Conservation (phyloP, 805 yeast species). For the Lipomyces yamadae region DNA sequence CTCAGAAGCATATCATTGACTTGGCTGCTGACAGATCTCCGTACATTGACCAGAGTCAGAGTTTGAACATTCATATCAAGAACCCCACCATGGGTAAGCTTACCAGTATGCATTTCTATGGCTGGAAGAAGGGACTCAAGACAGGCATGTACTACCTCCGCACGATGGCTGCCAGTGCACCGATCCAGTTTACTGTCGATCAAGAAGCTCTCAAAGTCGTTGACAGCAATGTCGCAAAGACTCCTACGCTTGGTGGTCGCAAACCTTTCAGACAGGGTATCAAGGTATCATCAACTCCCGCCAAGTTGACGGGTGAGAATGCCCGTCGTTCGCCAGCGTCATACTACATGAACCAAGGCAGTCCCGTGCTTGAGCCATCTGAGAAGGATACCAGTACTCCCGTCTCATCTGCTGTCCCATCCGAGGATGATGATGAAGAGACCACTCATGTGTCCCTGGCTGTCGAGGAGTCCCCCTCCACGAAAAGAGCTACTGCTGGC, state of each 20-base stretch:
- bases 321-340: slow-evolving; percentile 7
- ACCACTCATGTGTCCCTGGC: neutral
- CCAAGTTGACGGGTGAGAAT: slow-evolving; percentile 3
- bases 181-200: slow-evolving; percentile 87
- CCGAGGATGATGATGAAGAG: slow-evolving; percentile 15
- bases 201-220: slow-evolving; percentile 50
- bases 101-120: slow-evolving; percentile 98
- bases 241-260: slow-evolving; percentile 13
- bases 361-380: neutral
- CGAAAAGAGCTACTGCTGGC: slow-evolving; percentile 41
- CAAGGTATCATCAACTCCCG: slow-evolving; percentile 9
- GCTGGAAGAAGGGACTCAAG: slow-evolving; percentile 97
- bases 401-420: neutral
- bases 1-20: slow-evolving; percentile 83
- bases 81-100: slow-evolving; percentile 95
- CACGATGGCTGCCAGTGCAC: slow-evolving; percentile 96
- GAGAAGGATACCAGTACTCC: neutral
- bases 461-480: slow-evolving; percentile 49
- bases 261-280: slow-evolving; percentile 26
- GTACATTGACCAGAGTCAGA: slow-evolving; percentile 85
- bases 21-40: slow-evolving; percentile 82
- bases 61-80: slow-evolving; percentile 83
- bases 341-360: neutral
- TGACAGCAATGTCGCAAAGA: slow-evolving; percentile 28
- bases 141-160: slow-evolving; percentile 98